Conservation (phyloP, 169 alveolate species). For the Eimeria brunetti region DNA sequence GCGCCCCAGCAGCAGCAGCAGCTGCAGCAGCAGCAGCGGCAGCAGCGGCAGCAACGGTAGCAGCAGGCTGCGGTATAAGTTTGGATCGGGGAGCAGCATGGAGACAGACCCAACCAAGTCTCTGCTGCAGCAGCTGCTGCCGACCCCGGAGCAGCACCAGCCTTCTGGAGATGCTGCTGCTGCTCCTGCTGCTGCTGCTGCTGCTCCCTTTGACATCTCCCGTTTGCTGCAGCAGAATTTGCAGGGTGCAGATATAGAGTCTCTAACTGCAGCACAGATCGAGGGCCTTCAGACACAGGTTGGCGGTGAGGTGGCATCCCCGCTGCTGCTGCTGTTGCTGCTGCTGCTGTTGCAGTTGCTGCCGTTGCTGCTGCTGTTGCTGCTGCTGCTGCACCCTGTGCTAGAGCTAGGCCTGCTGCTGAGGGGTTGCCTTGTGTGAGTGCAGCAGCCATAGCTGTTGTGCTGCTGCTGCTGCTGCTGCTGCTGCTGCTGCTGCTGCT, state of each 20-base stretch:
- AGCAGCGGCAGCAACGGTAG: constrained; percentile 38
- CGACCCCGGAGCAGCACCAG: background rate
- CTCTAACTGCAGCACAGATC: constrained; percentile 13
- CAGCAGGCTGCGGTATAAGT: constrained; percentile 51
- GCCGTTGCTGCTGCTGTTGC: constrained; percentile 39
- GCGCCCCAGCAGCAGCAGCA: constrained; percentile 23
- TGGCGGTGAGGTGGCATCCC: background rate
- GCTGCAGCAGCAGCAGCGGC: no score
- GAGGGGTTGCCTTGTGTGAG: no score
- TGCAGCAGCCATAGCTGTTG: background rate
- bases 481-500: constrained; percentile 48
- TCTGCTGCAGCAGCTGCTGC: constrained; percentile 55
- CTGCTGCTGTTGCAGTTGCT: constrained; percentile 26
- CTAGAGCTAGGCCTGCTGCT: no score
- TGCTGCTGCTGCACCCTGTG: background rate
- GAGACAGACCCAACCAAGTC: constrained; percentile 16
- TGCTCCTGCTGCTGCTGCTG: background rate
- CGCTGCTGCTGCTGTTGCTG: constrained; percentile 4
- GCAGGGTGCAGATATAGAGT: background rate
- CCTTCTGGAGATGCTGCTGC: background rate
- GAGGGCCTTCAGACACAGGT: constrained; percentile 26
- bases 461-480: background rate
- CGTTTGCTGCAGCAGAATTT: constrained; percentile 25
- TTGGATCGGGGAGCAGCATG: constrained; percentile 7
- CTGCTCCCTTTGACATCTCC: background rate